Evolutionary conservation across 331 rosid genomes (phyloP), one percentile per base, ranked within the genome.

Genomic region (Cydonia oblonga): DNA sequence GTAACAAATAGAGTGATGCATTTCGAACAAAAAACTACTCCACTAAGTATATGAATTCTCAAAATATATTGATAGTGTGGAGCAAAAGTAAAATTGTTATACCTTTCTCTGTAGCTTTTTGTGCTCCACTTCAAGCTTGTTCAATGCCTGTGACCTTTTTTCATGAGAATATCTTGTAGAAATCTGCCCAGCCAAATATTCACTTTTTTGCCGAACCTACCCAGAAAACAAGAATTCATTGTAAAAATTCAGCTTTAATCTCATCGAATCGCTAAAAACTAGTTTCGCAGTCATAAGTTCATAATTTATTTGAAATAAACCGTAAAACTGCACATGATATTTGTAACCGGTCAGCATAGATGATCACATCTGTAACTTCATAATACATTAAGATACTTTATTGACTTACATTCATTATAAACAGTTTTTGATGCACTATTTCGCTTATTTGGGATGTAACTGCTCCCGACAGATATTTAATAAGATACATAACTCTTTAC

Each of bases 191-290:
- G 91, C 81, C 75, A 91, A 74, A 81, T 77, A 87, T 62, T 81
- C 82, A 69, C 98, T 86, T 72, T 91, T 96, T 81, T 80, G 79
- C 29, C 97, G 86, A 72, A 93, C 97, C 98, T 93, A 72, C 8
- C 76, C 70, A 28, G 54, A 69, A 38, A 78, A 38, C 28, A 19
- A 64, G 70, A 42, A 42, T 58, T 69, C 62, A 70, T 68, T n/a
- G n/a, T 1, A 60, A 15, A 58, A 15, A 29, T 3, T 61, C 20
- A 28, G 8, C 25, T 56, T 32, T 71, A 71, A 9, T 20, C 58
- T 59, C 33, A 52, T 52, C 8, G 7, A n/a, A 15, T 52, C 53
- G 4, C 30, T 28, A 32, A 24, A 54, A 54, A 22, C 14, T 24
- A 15, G 28, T 59, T 30, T 59, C 3, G 2, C 35, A 33, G n/a